These are phyloP conservation scores for Coprinopsis sp. DNA, from an alignment of 768 basidiomycete species.

Conservation along the genomic window DNA sequence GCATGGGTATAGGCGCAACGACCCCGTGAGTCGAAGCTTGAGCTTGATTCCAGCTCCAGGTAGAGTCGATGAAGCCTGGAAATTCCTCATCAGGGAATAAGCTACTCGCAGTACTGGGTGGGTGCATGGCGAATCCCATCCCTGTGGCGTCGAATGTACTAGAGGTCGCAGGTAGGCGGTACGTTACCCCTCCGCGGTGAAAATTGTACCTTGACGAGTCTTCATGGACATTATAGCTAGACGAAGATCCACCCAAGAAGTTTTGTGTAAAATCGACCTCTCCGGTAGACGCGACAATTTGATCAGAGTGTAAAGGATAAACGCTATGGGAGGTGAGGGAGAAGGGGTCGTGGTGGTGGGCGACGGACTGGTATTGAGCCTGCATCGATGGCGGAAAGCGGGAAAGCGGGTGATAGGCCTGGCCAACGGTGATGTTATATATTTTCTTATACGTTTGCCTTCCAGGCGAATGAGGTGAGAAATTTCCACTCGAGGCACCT, in stretches of 20 bases:
- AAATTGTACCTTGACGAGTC: conserved; percentile 35
- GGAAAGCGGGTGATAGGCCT: conserved; percentile 31
- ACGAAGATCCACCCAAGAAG: conserved; percentile 53
- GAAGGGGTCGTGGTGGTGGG: conserved; percentile 25
- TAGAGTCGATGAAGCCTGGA: conserved; percentile 22
- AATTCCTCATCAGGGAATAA: conserved; percentile 38
- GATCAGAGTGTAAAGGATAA: conserved; percentile 22
- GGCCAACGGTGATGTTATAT: conserved; percentile 38
- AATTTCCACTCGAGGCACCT: conserved; percentile 38
- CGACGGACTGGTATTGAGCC: conserved; percentile 28
- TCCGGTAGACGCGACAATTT: conserved; percentile 29
- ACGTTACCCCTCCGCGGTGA: conserved; percentile 35
- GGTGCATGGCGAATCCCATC: conserved; percentile 37
- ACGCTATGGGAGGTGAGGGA: conserved; percentile 19
- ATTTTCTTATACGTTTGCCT: conserved; percentile 39
- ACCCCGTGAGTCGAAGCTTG: conserved; percentile 25
- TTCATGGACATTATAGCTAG: conserved; percentile 32
- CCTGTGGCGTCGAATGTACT: conserved; percentile 37
- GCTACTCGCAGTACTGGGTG: conserved; percentile 13
- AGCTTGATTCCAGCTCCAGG: conserved; percentile 22
- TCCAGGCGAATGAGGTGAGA: conserved; percentile 38
- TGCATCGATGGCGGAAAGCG: conserved; percentile 31
- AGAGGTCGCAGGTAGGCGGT: conserved; percentile 8
- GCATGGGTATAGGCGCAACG: conserved; percentile 27
- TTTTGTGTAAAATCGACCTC: conserved; percentile 28